Conservation (phyloP, 495 filamentous ascomycete species). For the Umbilicaria muhlenbergii region DNA sequence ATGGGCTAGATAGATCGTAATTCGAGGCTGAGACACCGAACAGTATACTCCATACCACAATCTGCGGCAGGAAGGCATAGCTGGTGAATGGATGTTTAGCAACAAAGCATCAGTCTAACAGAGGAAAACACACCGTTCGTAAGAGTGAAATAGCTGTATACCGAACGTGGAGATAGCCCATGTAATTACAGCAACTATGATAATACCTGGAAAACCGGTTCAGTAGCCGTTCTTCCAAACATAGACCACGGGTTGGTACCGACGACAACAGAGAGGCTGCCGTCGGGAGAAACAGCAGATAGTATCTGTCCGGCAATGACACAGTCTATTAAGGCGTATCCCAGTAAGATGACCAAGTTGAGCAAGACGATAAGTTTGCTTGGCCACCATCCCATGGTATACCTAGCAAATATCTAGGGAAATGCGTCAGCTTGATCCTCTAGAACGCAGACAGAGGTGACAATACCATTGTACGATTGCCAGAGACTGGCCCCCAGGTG, state of each 20-base stretch:
- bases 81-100: conserved; percentile 14
- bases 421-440: too few relatives aligned
- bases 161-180: conserved; percentile 60
- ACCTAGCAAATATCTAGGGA: conserved; percentile 43
- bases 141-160: conserved; percentile 54
- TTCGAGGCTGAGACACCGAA: conserved; percentile 48
- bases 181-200: conserved; percentile 49
- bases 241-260: conserved; percentile 19
- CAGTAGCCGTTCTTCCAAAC: neutral
- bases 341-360: conserved; percentile 56
- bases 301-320: conserved; percentile 64
- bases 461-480: conserved; percentile 51
- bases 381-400: conserved; percentile 70
- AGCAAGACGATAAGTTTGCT: conserved; percentile 56
- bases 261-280: conserved; percentile 47
- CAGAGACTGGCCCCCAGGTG: conserved; percentile 55
- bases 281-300: conserved; percentile 47
- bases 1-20: conserved; percentile 40
- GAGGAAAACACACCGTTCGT: conserved; percentile 37
- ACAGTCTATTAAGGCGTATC: conserved; percentile 54
- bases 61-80: conserved; percentile 53
- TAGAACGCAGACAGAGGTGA: neutral
- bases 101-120: neutral
- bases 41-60: conserved; percentile 49
- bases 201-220: conserved; percentile 28